These are phyloP conservation scores for Pseudocercospora vitis DNA, from an alignment of 2,329 filamentous ascomycete species.

Conservation along the genomic window DNA sequence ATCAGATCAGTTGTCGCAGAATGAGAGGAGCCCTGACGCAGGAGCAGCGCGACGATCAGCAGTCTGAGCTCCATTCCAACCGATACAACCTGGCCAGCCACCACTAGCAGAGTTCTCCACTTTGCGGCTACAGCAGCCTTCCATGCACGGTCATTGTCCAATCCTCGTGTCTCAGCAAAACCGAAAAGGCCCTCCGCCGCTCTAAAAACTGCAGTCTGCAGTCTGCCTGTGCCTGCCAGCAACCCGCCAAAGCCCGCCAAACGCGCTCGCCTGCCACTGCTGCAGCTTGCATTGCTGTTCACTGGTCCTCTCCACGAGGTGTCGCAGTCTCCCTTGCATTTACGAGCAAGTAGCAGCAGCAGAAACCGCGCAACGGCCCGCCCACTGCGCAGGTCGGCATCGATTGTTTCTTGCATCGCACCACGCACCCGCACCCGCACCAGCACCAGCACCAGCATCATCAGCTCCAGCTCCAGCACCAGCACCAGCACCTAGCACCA, in stretches of 20 bases:
- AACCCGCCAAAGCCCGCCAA: slow-evolving; percentile 5
- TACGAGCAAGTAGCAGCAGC: slow-evolving; percentile 12
- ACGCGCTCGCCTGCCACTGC: slow-evolving; percentile 4
- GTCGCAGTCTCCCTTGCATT: slow-evolving; percentile 21
- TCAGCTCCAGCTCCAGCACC: too few relatives aligned
- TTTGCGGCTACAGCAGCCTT: slow-evolving; percentile 15
- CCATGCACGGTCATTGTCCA: slow-evolving; percentile 20
- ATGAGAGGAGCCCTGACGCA: slow-evolving; percentile 9
- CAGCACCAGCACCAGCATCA: background rate
- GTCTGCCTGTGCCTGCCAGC: slow-evolving; percentile 18
- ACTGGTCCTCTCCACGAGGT: slow-evolving; percentile 23
- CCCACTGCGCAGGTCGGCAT: slow-evolving; percentile 13
- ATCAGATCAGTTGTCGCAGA: slow-evolving; percentile 10
- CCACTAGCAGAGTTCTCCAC: slow-evolving; percentile 19
- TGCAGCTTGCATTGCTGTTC: background rate
- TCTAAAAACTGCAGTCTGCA: slow-evolving; percentile 25
- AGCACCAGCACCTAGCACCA: too few relatives aligned
- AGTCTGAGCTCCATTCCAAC: slow-evolving; percentile 18
- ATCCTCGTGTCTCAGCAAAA: slow-evolving; percentile 26
- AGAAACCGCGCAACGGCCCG: slow-evolving; percentile 22
- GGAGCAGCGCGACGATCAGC: slow-evolving; percentile 19
- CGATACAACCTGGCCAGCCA: slow-evolving; percentile 23
- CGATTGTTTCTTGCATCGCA: slow-evolving; percentile 10
- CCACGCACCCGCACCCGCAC: slow-evolving; percentile 3
- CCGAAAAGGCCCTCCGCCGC: slow-evolving; percentile 22